Evolutionary conservation across 2,329 filamentous ascomycete genomes (phyloP), one percentile per base, ranked within the genome.

Genomic region (Aspergillus fischeri): DNA sequence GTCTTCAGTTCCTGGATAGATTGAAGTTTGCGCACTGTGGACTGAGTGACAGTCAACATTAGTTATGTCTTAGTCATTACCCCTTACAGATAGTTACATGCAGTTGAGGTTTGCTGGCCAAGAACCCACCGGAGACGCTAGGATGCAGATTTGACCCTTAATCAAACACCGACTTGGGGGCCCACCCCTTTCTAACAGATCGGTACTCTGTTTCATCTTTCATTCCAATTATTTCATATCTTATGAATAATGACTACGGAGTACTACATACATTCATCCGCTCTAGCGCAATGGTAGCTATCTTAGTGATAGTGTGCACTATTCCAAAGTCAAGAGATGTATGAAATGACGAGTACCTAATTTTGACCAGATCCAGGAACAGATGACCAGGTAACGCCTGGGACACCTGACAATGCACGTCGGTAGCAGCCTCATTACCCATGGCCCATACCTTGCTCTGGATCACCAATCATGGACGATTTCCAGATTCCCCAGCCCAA

Each of bases 101-200:
- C 51, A 54, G 50, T 48, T 55, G 28, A 27, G 24, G 27, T 14
- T 27, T 48, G 52, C 58, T 56, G 55, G 67, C 68, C 67, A 69
- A 69, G 70, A 53, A 24, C 53, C 47, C 53, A 59, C 52, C 56
- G 65, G 62, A 65, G 72, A 61, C 68, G 60, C 70, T 72, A 72
- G 63, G 53, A 62, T 58, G 62, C 65, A 51, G 61, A 64, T 67
- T 65, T 63, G 67, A 72, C 70, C 71, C 71, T 73, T 74, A 72
- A 74, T 74, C 58, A 73, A 73, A 74, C 71, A 69, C 71, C 73
- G 65, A 63, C 60, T 41, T 24, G 47, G 48, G 52, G 56, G 60
- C 55, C 63, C 67, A 62, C 55, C 54, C 50, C 57, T 54, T 58
- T 60, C 48, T 62, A 54, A 63, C 60, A 63, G 59, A 59, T 63